Base-by-base conservation (phyloP, 2,329 filamentous ascomycete species). In the Diaporthe sp. region DNA sequence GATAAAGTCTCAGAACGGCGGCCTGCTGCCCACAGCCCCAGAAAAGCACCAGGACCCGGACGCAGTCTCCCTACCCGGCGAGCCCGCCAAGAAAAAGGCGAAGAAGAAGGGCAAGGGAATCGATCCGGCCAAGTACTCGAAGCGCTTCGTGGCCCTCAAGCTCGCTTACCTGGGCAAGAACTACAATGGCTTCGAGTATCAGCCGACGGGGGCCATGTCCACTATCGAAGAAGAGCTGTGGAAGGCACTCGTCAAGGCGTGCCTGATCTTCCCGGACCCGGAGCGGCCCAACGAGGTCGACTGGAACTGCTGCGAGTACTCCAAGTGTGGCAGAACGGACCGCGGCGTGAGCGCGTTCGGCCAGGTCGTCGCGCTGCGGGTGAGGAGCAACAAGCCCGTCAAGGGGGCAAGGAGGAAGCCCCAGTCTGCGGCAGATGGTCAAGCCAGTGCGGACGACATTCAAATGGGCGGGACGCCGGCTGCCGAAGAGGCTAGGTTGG, bases 281-380 rank as follows among this genome's bases (percentile, higher is more conserved):
- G 86, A 90, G 75, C 87, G 88, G 79, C 88, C 88, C 25, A 88
- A 91, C 13, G 85, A 90, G 72, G 87, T 98, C 37, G 93, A 94
- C 83, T 98, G 95, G 90, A 92, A 94, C 46, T 92, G 93, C 10
- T 96, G 92, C 83, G 94, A 98, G 77, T 99, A 98, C 84, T 95
- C 94, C 49, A 99, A 99, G 84, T 98, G 96, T 81, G 97, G 97
- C 2, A 90, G 97, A 77, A 99, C 97, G 25, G 97, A 99, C 83
- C 90, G 92, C 72, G 97, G 97, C 17, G 97, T 99, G 49, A 98
- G 95, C 84, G 96, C 97, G 4, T 99, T 99, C 86, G 97, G 97
- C 0, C 97, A 99, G 86, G 97, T 99, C 75, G 92, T 99, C 81
- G 94, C 92, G 0, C 86, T 99, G 55, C 87, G 93, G 73, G 92